These are phyloP conservation scores for Moringa oleifera DNA, from an alignment of 345 rosid species.

Conservation along the genomic window DNA sequence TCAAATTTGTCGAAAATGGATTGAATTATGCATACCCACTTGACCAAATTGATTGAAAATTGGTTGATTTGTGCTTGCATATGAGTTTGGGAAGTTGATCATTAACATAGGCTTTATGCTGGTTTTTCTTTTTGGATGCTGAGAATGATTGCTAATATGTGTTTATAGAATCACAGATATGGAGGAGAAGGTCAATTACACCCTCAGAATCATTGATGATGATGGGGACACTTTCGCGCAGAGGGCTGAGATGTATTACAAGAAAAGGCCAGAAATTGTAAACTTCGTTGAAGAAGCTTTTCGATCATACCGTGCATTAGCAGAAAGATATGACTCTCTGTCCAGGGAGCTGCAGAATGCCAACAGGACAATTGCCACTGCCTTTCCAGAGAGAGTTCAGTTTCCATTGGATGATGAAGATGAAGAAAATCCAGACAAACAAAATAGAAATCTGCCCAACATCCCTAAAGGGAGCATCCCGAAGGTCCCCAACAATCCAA, in stretches of 20 bases:
- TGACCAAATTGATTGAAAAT: too few species aligned
- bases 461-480: slow-evolving; percentile 32
- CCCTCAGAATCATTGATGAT: slow-evolving; percentile 57
- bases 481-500: slow-evolving; percentile 38
- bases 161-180: slow-evolving; percentile 42
- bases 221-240: slow-evolving; percentile 70
- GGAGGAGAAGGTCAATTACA: slow-evolving; percentile 55
- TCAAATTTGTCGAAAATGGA: too few species aligned
- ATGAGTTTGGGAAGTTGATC: too few species aligned
- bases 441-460: slow-evolving; percentile 20
- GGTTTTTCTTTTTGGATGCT: background rate
- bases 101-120: too few species aligned
- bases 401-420: slow-evolving; percentile 46
- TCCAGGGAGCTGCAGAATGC: slow-evolving; percentile 78
- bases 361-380: slow-evolving; percentile 67
- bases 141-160: background rate
- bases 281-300: slow-evolving; percentile 58
- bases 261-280: slow-evolving; percentile 69
- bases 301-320: slow-evolving; percentile 62
- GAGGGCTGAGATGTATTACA: slow-evolving; percentile 75
- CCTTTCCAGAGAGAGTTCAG: slow-evolving; percentile 67
- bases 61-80: too few species aligned
- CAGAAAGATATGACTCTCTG: slow-evolving; percentile 62
- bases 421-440: slow-evolving; percentile 24
- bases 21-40: too few species aligned